Percentiles rank a stretch among this genome's conserved stretches.
phyloP scores from a whole-genome alignment of 345 rosid species.

The Eucalyptus pauciflora region DNA sequence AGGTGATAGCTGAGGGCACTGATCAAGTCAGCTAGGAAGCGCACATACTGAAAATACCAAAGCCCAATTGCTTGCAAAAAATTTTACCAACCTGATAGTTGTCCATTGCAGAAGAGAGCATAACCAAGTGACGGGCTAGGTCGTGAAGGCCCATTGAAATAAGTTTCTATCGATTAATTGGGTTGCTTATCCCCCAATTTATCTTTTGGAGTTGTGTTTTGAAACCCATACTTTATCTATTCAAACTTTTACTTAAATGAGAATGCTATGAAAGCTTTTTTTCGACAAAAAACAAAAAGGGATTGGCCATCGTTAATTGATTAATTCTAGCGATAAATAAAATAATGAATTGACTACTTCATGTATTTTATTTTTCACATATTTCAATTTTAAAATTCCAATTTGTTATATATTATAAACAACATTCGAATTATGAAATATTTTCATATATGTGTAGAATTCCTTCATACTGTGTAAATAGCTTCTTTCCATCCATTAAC shows the following conservation, averaged over 20 bases:
- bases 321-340: background rate
- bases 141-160: background rate
- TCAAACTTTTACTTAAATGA: background rate
- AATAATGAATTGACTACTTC: background rate
- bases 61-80: fast-evolving
- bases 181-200: too few species aligned
- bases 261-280: background rate
- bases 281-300: too few species aligned
- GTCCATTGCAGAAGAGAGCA: background rate
- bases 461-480: background rate
- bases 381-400: background rate
- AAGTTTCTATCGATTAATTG: too few species aligned
- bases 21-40: background rate
- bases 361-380: background rate
- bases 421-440: background rate
- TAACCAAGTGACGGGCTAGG: fast-evolving
- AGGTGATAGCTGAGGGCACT: background rate
- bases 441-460: background rate
- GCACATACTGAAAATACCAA: background rate
- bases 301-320: background rate
- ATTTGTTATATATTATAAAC: background rate
- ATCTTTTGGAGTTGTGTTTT: background rate
- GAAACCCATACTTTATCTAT: background rate
- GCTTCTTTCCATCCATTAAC: background rate
- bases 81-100: fast-evolving